Conservation (phyloP, 1,284 basidiomycete genomes). For the Schizopora paradoxa region DNA sequence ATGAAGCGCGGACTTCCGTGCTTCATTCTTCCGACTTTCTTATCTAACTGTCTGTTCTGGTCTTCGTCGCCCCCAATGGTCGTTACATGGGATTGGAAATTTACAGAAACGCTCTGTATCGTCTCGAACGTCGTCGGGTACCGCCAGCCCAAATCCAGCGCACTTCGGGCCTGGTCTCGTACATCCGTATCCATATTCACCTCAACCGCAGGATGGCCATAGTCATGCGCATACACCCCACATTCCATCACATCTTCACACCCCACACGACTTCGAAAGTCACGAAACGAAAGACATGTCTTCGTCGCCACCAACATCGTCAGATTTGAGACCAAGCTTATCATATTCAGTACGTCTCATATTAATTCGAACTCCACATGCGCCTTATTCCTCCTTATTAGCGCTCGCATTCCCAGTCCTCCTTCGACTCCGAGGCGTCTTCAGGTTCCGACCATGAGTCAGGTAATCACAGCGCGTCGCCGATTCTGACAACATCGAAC, state of each 20-base stretch:
- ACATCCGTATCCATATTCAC: slow-evolving; percentile 8
- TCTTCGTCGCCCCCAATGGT: not conserved
- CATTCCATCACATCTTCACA: slow-evolving; percentile 13
- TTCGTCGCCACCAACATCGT: no score
- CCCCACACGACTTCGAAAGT: no score
- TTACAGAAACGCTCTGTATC: slow-evolving; percentile 45
- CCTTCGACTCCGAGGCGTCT: slow-evolving; percentile 1
- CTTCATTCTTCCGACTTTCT: slow-evolving; percentile 7
- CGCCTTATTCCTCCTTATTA: no score
- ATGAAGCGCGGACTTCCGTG: not conserved
- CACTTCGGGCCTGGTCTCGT: slow-evolving; percentile 23
- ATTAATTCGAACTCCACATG: no score
- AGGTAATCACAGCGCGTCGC: slow-evolving; percentile 1
- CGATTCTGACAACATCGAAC: slow-evolving; percentile 15
- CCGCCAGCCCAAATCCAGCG: slow-evolving; percentile 35
- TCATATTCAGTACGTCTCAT: no score
- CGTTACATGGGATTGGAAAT: no score
- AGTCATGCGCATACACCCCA: not conserved
- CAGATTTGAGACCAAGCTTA: no score
- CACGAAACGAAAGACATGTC: no score
- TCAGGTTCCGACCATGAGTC: not conserved
- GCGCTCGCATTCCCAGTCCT: not conserved
- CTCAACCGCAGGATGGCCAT: not conserved
- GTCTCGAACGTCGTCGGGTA: slow-evolving; percentile 32
- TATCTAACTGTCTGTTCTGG: not conserved